Evolutionary conservation across 73 alveolate species (phyloP).

Genomic region (Symbiodinium pilosum): DNA sequence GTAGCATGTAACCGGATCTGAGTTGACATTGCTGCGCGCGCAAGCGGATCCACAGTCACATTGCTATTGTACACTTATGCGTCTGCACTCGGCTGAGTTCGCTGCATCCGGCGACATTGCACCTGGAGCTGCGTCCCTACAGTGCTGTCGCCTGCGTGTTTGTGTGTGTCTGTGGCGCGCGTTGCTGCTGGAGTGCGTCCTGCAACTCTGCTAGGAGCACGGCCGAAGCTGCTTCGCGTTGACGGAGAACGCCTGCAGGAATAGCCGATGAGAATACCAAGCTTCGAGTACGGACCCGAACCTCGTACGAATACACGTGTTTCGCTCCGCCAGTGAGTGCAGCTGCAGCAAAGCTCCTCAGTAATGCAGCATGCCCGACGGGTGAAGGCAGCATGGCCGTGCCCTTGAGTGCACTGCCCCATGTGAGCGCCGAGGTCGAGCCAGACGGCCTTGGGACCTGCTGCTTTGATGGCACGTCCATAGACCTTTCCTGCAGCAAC

Average conservation of each 20-base stretch:
- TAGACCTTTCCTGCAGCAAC: neutral
- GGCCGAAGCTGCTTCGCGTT: neutral
- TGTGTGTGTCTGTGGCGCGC: neutral
- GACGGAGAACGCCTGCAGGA: neutral
- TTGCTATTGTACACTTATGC: neutral
- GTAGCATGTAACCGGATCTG: neutral
- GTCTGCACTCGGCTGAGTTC: neutral
- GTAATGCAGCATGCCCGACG: neutral
- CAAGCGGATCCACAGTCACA: neutral
- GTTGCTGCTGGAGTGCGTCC: too few relatives aligned
- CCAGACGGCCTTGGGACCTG: neutral
- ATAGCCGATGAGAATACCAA: neutral
- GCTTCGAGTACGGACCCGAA: neutral
- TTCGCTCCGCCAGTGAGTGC: neutral
- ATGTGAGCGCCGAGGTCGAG: neutral
- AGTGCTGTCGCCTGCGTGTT: neutral
- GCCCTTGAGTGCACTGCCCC: neutral
- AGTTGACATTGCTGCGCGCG: neutral
- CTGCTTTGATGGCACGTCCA: neutral
- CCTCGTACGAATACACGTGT: neutral
- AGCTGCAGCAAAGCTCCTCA: neutral
- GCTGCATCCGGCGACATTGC: too few relatives aligned
- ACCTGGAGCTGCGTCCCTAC: too few relatives aligned
- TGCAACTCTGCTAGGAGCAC: neutral
- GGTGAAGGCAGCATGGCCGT: neutral